Percentiles rank a stretch among this genome's conserved stretches.
Evolutionary conservation across 257 asterid genomes (phyloP).

Genomic region (Nicotiana undulata): DNA sequence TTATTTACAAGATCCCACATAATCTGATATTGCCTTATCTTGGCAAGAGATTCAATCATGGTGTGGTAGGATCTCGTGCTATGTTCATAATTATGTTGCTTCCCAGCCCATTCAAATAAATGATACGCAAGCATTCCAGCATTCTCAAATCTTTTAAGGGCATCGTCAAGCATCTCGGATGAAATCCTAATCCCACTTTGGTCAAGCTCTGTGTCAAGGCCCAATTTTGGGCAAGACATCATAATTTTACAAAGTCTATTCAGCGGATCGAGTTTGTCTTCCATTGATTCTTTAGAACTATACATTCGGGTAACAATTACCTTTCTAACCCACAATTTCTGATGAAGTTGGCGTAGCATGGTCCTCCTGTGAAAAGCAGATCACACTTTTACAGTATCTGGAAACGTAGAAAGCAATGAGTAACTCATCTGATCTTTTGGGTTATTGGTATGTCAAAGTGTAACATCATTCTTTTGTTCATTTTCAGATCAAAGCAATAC

Average conservation of each 20-base stretch:
- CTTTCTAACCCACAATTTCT: conserved; percentile 10
- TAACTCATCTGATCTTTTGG: neutral
- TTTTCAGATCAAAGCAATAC: neutral
- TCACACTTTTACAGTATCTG: neutral
- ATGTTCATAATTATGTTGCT: conserved; percentile 59
- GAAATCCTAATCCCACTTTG: conserved; percentile 79
- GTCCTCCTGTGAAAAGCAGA: conserved; percentile 21
- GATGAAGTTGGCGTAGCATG: conserved; percentile 11
- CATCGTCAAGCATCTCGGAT: conserved; percentile 59
- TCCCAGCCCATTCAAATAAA: conserved; percentile 82
- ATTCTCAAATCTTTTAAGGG: conserved; percentile 61
- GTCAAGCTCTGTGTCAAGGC: conserved; percentile 57
- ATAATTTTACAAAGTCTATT: conserved; percentile 58
- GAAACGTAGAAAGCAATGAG: neutral
- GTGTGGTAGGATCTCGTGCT: conserved; percentile 63
- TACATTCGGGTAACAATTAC: conserved; percentile 28
- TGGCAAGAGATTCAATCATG: conserved; percentile 75
- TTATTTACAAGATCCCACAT: conserved; percentile 87
- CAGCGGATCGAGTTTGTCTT: conserved; percentile 30
- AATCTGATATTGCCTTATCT: conserved; percentile 83
- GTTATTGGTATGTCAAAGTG: neutral
- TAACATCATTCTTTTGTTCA: neutral
- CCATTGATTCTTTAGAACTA: conserved; percentile 38
- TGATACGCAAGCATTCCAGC: conserved; percentile 77
- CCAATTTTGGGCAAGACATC: conserved; percentile 57